These are phyloP conservation scores for Aspergillus brunneoviolaceus DNA, from an alignment of 2,329 filamentous ascomycete species.

Conservation along the genomic window DNA sequence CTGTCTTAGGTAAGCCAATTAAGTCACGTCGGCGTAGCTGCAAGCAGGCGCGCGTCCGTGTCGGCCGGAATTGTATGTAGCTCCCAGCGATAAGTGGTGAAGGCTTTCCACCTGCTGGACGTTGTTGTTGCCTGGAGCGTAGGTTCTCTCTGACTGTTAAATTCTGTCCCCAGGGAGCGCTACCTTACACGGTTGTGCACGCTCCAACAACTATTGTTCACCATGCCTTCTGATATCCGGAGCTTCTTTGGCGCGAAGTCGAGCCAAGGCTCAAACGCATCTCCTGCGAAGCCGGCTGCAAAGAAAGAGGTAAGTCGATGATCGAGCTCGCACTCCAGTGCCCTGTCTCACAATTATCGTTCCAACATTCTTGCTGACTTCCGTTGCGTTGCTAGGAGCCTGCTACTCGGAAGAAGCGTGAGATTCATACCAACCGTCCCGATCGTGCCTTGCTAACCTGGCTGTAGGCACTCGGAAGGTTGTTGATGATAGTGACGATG, in stretches of 20 bases:
- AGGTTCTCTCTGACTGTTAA: not conserved
- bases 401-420: constrained; percentile 37
- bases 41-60: constrained; percentile 29
- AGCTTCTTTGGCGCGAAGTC: constrained; percentile 84
- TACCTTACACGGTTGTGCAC: not conserved
- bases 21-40: constrained; percentile 21
- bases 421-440: constrained; percentile 7
- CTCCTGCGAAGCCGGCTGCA: constrained; percentile 44
- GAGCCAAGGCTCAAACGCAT: constrained; percentile 55
- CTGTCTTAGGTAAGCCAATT: constrained; percentile 27
- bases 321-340: not conserved
- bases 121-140: not conserved
- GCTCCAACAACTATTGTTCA: constrained; percentile 11
- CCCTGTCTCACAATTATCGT: not conserved
- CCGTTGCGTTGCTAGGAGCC: constrained; percentile 7
- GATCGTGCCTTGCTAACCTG: constrained; percentile 9
- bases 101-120: not conserved
- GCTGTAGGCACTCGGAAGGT: constrained; percentile 61
- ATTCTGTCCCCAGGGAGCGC: not conserved
- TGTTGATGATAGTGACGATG: constrained; percentile 78
- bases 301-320: constrained; percentile 44
- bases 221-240: constrained; percentile 82
- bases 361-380: not conserved
- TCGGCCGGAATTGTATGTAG: constrained; percentile 10
- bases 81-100: not conserved